Conservation (phyloP, 1,139 yeast species). For the Debaryomycetaceae sp. region DNA sequence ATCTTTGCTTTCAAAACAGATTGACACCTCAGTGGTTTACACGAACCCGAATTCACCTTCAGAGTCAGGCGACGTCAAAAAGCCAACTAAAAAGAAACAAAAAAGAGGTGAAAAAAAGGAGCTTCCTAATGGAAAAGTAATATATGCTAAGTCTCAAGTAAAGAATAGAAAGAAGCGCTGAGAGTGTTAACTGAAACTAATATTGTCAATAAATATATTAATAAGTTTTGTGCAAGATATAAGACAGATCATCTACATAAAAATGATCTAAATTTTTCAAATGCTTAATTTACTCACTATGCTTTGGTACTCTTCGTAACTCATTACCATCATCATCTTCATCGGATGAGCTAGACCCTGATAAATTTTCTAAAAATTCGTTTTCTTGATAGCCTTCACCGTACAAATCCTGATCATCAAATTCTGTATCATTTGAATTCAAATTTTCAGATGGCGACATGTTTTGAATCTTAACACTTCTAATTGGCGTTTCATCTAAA, state of each 20-base stretch:
- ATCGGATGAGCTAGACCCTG: constrained; percentile 39
- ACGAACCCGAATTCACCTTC: constrained; percentile 11
- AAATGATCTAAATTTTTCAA: constrained; percentile 2
- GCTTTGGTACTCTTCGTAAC: constrained; percentile 40
- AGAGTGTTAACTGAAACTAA: constrained; percentile 6
- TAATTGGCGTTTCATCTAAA: constrained; percentile 15
- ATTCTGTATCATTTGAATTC: constrained; percentile 22
- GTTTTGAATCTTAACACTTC: constrained; percentile 22
- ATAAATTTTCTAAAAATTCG: constrained; percentile 33
- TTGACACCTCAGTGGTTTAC: constrained; percentile 22
- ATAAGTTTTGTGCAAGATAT: background rate
- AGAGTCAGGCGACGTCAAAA: background rate
- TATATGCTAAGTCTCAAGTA: constrained; percentile 39
- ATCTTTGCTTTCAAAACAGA: constrained; percentile 21
- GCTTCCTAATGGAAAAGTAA: constrained; percentile 60
- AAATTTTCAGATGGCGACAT: constrained; percentile 21
- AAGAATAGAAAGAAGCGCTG: constrained; percentile 14
- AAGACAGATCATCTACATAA: constrained; percentile 3
- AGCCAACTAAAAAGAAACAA: constrained; percentile 27
- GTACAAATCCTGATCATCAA: constrained; percentile 20
- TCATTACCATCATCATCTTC: constrained; percentile 26
- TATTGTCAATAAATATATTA: constrained; percentile 1
- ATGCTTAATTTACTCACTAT: constrained; percentile 22
- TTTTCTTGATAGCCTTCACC: constrained; percentile 18
- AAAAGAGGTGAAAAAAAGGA: constrained; percentile 46